phyloP scores from a whole-genome alignment of 805 yeast species.

The Wickerhamiella domercqiae region DNA sequence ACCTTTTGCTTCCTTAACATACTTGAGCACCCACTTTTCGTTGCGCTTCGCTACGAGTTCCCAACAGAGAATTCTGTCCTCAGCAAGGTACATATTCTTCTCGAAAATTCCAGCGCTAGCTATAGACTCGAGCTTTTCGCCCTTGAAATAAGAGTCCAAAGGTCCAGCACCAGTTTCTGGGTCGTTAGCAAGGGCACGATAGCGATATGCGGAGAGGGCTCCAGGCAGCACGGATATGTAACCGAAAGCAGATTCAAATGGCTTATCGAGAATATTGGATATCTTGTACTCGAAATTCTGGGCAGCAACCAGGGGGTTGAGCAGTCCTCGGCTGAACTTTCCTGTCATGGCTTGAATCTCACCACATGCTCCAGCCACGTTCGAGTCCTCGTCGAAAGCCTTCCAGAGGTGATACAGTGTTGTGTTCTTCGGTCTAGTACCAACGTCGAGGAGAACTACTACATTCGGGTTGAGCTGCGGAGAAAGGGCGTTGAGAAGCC shows the following conservation, averaged over 20 bases:
- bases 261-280: conserved; percentile 92
- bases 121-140: conserved; percentile 50
- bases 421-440: conserved; percentile 80
- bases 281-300: conserved; percentile 94
- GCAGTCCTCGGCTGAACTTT: conserved; percentile 59
- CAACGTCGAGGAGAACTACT: conserved; percentile 83
- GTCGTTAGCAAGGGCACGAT: conserved; percentile 68
- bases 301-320: conserved; percentile 88
- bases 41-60: conserved; percentile 77
- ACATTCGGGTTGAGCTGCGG: conserved; percentile 87
- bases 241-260: conserved; percentile 83
- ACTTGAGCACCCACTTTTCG: conserved; percentile 78
- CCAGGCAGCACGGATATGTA: conserved; percentile 91
- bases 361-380: conserved; percentile 98
- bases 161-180: conserved; percentile 83
- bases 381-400: conserved; percentile 89
- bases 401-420: conserved; percentile 94
- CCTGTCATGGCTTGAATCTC: conserved; percentile 95
- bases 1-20: conserved; percentile 84
- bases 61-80: conserved; percentile 93
- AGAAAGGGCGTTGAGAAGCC: conserved; percentile 93
- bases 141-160: conserved; percentile 72
- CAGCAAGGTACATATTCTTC: conserved; percentile 94
- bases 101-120: conserved; percentile 75
- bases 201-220: conserved; percentile 88